Evolutionary conservation across 2,329 filamentous ascomycete species (phyloP), one percentile per base, ranked within the genome.

Genomic region (Talaromyces albobiverticillius): DNA sequence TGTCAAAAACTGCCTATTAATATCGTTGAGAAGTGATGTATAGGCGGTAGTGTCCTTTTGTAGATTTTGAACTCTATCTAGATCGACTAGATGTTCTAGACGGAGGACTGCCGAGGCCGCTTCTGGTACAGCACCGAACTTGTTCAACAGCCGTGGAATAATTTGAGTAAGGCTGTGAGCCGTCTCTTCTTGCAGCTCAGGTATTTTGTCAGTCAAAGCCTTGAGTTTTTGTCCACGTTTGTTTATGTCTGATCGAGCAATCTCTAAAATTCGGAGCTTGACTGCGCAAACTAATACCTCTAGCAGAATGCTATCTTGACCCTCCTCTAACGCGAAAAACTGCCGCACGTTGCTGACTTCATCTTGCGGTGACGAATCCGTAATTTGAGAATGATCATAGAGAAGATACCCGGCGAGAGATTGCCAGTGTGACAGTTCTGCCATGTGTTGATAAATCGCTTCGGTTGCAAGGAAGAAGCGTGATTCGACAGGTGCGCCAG

Each of bases 1-100:
- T n/a, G 90, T 85, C 63, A 88, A 85, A 73, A 99, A 97, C 64
- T 99, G 94, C 55, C 90, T 90, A 69, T 89, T 91, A 62, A 97
- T 90, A 64, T 96, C 92, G 61, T 96, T 91, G 1, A 99, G 78
- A 26, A 97, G 76, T 20, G 87, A 84, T 6, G 86, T 83, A 66
- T 95, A 95, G 2, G 85, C 87, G 1, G 87, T 86, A 0, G 90
- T 84, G 60, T 95, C 90, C 67, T 96, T 91, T 49, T 92, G 87
- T 34, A 97, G 77, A 64, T 95, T 89, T 66, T 92, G 87, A 66
- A 97, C 95, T 20, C 92, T 83, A 38, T 93, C 88, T 1, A 96
- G 80, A 61, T 96, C 89, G 20, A 99, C 83, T 36, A 89, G 84
- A 65, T 93, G 90, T 67, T 95, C 90, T 41, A 99, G 77, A 29